Base-by-base conservation (phyloP, 78 protist species). In the Speleostelium caveatum region DNA sequence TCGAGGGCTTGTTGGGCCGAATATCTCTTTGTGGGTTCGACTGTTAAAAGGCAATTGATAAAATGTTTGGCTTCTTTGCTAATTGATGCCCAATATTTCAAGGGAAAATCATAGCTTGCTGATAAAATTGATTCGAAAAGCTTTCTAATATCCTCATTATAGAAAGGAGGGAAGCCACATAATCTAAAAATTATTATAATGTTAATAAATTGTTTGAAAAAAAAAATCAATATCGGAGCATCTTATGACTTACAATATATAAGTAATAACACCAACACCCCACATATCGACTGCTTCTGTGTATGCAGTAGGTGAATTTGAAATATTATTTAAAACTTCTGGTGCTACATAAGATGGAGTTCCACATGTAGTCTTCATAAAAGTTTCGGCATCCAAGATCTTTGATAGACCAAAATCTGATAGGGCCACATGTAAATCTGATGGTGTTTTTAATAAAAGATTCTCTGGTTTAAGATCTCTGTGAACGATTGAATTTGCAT, bases 391-490 rank as follows among this genome's bases (percentile, higher is more conserved):
- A 0, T 10, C 72, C 1, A 91, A 7, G 24, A 95, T 80, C 55
- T 88, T 87, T 30, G 91, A 33, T 3, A 96, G 83, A 17, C 97
- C 97, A 87, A 96, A 96, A 66, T 96, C 97, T 24, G 97, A 55
- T 39, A 96, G 63, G 12, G 91, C 93, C 6, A 96, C 71, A 0
- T 75, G 45, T 22, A 58, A 26, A 32, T 42, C 67, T 8, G 68
- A 41, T 49, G 77, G 93, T 5, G 88, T n/a, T 38, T 85, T 45
- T 24, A 58, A 85, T 33, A 92, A 58, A n/a, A 96, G 39, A 58
- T 96, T 96, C 72, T 96, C 97, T 41, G 97, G 97, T 87, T 97
- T 96, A 38, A 95, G 68, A 58, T 95, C 97, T 36, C 98, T 77
- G 42, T 97, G 98, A 35, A 78, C 90, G n/a, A 97, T 90, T 38